phyloP scores from a whole-genome alignment of 2,329 filamentous ascomycete species.

The Penicillium polonicum region DNA sequence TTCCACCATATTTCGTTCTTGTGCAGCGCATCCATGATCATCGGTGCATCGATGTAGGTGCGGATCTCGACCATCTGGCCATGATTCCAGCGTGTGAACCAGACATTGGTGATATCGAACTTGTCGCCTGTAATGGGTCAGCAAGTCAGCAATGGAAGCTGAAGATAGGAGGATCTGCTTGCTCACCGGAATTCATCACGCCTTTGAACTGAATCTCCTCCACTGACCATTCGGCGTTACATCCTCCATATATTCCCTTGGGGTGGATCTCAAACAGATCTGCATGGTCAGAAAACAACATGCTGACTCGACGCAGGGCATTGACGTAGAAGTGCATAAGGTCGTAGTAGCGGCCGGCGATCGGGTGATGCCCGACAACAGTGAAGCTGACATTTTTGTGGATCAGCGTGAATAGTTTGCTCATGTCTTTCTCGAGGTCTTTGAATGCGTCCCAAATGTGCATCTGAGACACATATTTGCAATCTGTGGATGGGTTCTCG shows the following conservation, averaged over 20 bases:
- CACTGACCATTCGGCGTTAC: slow-evolving; percentile 34
- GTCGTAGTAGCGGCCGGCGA: slow-evolving; percentile 34
- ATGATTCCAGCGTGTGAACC: slow-evolving; percentile 34
- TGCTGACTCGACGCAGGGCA: slow-evolving; percentile 31
- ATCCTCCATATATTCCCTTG: slow-evolving; percentile 34
- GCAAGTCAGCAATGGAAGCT: not conserved
- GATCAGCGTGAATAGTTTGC: slow-evolving; percentile 33
- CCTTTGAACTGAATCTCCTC: slow-evolving; percentile 35
- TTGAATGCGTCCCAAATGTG: slow-evolving; percentile 37
- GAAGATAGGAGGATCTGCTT: not conserved
- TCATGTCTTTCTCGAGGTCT: slow-evolving; percentile 33
- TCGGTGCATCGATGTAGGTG: slow-evolving; percentile 33
- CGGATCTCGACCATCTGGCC: slow-evolving; percentile 37
- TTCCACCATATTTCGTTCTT: slow-evolving; percentile 39
- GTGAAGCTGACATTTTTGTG: slow-evolving; percentile 35
- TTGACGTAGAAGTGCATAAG: slow-evolving; percentile 37
- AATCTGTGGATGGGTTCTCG: slow-evolving; percentile 34
- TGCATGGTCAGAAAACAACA: slow-evolving; percentile 29
- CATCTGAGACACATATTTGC: slow-evolving; percentile 32
- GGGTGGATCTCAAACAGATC: slow-evolving; percentile 34
- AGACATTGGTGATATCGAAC: slow-evolving; percentile 36
- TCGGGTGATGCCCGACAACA: slow-evolving; percentile 35
- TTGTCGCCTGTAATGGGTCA: slow-evolving; percentile 22
- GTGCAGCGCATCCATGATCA: slow-evolving; percentile 30
- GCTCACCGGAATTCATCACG: slow-evolving; percentile 34